Evolutionary conservation across 768 basidiomycete species (phyloP), one percentile per base, ranked within the genome.

Genomic region (Mycena haematopus): DNA sequence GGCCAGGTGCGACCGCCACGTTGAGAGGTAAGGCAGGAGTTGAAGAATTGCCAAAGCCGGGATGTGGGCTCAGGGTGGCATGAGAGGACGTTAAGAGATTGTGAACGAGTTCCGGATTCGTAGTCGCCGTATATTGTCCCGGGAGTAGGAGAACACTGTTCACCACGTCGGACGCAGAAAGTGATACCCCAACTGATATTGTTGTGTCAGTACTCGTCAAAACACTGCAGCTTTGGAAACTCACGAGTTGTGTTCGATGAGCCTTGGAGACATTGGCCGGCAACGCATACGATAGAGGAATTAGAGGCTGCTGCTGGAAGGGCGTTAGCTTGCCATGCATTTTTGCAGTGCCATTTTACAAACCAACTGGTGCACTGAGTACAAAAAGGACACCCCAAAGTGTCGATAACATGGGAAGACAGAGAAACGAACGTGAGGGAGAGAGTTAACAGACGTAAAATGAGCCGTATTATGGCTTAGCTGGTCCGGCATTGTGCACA

Each of bases 241-340:
- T 35, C 60, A 87, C 90, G 77, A 69, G 90, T 89, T 24, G 82
- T 84, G 71, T 93, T 93, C 33, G 90, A 86, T 75, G 77, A 84
- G 60, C 92, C 92, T 74, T 92, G 83, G 59, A 93, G 77, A 80
- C 92, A 93, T 89, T 94, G 91, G 68, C 92, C 92, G 73, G 92
- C 89, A 90, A 91, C 79, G 81, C 92, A 93, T 64, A 94, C 80
- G 59, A 93, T 86, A 70, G 80, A 77, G 38, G 87, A 65, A 54
- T 65, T 65, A 35, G 58, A 65, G 24, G 63, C 63, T 47, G 46
- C 52, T 52, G 13, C 25, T 31, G 29, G 29, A 21, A 21, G 11
- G 24, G 22, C 9, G 19, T 55, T 29, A 50, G 49, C 6, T 10
- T 57, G n/a, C 8, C 15, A 31, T 35, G 14, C 17, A 8, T 42